Evolutionary conservation across 2,329 filamentous ascomycete genomes (phyloP), one percentile per base, ranked within the genome.

Genomic region (Sarocladium brachiariae): DNA sequence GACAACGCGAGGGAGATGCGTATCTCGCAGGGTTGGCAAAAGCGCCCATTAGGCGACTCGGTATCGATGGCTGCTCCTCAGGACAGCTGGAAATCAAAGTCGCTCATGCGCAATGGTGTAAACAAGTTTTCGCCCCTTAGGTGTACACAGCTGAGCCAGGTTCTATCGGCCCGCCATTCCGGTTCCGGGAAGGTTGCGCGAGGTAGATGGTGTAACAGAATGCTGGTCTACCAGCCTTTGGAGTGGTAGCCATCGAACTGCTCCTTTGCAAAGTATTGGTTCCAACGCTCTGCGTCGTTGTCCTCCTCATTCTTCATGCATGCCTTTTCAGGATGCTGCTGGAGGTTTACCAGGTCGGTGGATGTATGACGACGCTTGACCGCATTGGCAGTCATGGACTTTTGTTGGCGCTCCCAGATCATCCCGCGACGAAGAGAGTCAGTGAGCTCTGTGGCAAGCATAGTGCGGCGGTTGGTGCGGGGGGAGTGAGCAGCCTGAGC

Each of bases 401-500:
- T 95, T 64, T 97, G 92, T 63, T 95, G 89, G 49, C 93, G 86
- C 67, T 99, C 93, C 87, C 89, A 95, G 14, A 97, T 79, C 14
- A 99, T 83, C 60, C 96, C 88, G 59, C 90, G 87, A 19, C 93
- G 83, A 3, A 99, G 82, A 19, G 89, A 95, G 65, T 96, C 90
- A 2, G 92, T 96, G 50, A 99, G 75, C 71, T 99, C 93, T 0
- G 89, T 95, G 8, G 89, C 86, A 51, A 99, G 78, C 93, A 99
- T 99, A 68, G 96, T 95, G 54, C 91, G 82, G 49, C 93, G 82
- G 0, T 91, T 96, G 0, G 92, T 96, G 52, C 90, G 83, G 3
- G 93, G 93, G 4, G 93, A 97, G 56, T 96, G 78, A 2, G 89
- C 87, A 24, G 84, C 81, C 51, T 88, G 86, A 56, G 87, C 81